These are phyloP conservation scores for Trichoderma sp. DNA, from an alignment of 2,329 filamentous ascomycete genomes.

Conservation along the genomic window DNA sequence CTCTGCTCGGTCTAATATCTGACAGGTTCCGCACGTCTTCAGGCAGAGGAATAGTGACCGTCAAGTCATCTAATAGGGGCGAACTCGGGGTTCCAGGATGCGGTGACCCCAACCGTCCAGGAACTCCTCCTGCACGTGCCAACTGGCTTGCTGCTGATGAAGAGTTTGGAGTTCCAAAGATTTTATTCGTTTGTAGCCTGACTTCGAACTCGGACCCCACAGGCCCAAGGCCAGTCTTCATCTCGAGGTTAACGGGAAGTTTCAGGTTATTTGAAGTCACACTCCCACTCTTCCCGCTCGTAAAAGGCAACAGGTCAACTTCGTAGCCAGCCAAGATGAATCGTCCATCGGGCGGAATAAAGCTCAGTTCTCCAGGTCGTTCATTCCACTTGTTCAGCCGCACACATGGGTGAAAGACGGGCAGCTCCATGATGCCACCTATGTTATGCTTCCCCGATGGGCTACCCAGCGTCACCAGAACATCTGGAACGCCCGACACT, in stretches of 20 bases:
- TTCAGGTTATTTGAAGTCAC: conserved; percentile 68
- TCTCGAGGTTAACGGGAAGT: conserved; percentile 78
- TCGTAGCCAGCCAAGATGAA: conserved; percentile 95
- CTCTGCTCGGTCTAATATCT: conserved; percentile 78
- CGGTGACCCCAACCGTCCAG: conserved; percentile 46
- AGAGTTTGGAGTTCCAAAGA: conserved; percentile 54
- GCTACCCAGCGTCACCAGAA: conserved; percentile 78
- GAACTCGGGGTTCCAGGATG: conserved; percentile 60
- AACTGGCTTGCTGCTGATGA: conserved; percentile 43
- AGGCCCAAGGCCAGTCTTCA: conserved; percentile 77
- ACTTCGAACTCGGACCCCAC: conserved; percentile 87
- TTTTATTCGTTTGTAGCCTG: conserved; percentile 70
- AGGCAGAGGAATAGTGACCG: conserved; percentile 78
- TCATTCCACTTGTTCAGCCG: conserved; percentile 88
- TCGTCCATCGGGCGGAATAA: conserved; percentile 90
- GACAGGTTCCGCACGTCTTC: conserved; percentile 78
- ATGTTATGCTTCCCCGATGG: conserved; percentile 81
- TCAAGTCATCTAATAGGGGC: conserved; percentile 74
- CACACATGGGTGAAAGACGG: conserved; percentile 96
- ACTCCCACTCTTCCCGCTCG: conserved; percentile 59
- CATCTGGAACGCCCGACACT: conserved; percentile 90
- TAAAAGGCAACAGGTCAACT: conserved; percentile 81
- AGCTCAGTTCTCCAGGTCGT: conserved; percentile 87
- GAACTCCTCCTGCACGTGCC: conserved; percentile 48
- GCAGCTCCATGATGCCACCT: conserved; percentile 75